Evolutionary conservation across 1,139 yeast species (phyloP), one percentile per base, ranked within the genome.

Genomic region (Pichia norvegensis): DNA sequence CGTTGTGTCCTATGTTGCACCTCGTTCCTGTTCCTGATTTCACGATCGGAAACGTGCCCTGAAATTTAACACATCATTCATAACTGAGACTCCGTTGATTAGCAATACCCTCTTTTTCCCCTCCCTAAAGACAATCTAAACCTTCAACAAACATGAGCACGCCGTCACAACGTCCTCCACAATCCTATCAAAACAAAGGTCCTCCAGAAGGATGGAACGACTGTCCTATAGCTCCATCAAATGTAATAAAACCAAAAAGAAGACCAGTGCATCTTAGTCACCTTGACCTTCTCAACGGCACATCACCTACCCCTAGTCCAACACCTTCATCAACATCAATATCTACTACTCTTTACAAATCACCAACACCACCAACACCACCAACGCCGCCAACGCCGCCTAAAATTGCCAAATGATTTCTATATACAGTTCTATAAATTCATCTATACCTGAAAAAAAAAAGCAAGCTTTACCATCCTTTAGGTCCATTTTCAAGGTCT

Each of bases 151-250:
- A 27, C 14, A 27, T 27, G 31, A 27, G 14, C 5, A 27, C 2
- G n/a, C 31, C 31, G 14, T 27, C 31, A 10, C 31, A 27, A n/a
- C 31, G 31, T 33, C 49, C 53, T 3, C 48, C 50, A 35, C 22
- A 35, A 35, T 35, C 37, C 4, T 35, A 35, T 35, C 37, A 35
- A 13, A 35, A 35, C 20, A 11, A 35, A 17, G 35, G 48, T 14
- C 42, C 45, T 1, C 46, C 54, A 19, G 45, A 47, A 19, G 58
- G 58, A 3, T 56, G 58, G 58, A 56, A 56, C 33, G 58, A 55
- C 33, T 55, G 57, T 44, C 59, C 58, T 2, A 37, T 17, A 23
- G 40, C 27, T 14, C 25, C 37, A 29, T 36, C 33, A 37, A 6
- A 22, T 6, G 22, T 22, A 19, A 4, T 11, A 31, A 20, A 29